phyloP scores from a whole-genome alignment of 2,329 filamentous ascomycete species.

The Fusarium guadeloupense region DNA sequence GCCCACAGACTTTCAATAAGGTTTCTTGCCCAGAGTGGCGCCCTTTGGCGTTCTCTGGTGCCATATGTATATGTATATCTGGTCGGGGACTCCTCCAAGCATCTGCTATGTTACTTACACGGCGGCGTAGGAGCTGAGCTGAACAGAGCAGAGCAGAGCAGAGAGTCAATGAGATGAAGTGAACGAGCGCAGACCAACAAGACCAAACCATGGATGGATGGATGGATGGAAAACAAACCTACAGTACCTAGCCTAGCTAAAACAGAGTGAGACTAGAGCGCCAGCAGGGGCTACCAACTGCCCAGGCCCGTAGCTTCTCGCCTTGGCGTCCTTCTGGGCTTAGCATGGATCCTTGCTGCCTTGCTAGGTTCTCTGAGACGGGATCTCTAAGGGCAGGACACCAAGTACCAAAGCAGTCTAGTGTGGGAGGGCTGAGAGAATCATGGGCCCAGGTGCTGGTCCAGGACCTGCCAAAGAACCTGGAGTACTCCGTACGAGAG shows the following conservation, averaged over 20 bases:
- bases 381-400: slow-evolving; percentile 43
- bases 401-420: slow-evolving; percentile 45
- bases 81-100: slow-evolving; percentile 24
- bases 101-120: slow-evolving; percentile 1
- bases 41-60: slow-evolving; percentile 39
- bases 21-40: slow-evolving; percentile 40
- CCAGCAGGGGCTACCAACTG: slow-evolving; percentile 19
- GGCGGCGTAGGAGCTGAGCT: not conserved
- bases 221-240: slow-evolving; percentile 10
- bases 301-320: slow-evolving; percentile 32
- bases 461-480: slow-evolving; percentile 13
- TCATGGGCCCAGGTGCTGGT: slow-evolving; percentile 41
- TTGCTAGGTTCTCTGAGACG: slow-evolving; percentile 39
- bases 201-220: slow-evolving; percentile 1
- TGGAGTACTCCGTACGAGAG: slow-evolving; percentile 9
- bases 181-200: slow-evolving; percentile 25
- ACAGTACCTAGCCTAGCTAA: slow-evolving; percentile 3
- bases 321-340: slow-evolving; percentile 30
- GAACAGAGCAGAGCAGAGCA: too few species aligned
- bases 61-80: slow-evolving; percentile 44
- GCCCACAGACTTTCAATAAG: slow-evolving; percentile 41
- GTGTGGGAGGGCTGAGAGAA: slow-evolving; percentile 52
- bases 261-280: slow-evolving; percentile 21
- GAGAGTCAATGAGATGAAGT: slow-evolving; percentile 16
- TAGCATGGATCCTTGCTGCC: slow-evolving; percentile 13